Evolutionary conservation across 2,329 filamentous ascomycete species (phyloP).

Genomic region (Verticillium tricorpus): DNA sequence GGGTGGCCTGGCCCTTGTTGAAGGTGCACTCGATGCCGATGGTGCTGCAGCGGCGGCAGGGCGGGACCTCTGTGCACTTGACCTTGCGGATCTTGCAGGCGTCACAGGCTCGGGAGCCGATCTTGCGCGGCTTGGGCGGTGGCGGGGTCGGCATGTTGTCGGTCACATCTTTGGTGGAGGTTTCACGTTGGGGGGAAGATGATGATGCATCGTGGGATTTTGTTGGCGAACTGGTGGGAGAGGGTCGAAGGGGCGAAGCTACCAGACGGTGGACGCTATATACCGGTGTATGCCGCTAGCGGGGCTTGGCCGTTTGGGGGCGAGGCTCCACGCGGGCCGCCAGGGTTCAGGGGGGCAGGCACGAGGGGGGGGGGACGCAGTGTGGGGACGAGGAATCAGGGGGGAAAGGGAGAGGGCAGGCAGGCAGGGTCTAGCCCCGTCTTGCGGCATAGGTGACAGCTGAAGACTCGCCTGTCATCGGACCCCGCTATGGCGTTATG

Average conservation of each 20-base stretch:
- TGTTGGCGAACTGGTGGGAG: not conserved
- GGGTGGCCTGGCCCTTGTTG: slow-evolving; percentile 34
- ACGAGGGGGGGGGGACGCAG: not conserved
- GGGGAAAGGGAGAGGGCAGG: not conserved
- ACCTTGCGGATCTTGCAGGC: slow-evolving; percentile 50
- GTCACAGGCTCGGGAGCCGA: slow-evolving; percentile 41
- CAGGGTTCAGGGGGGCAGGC: not conserved
- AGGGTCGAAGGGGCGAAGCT: not conserved
- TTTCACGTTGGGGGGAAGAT: too few species aligned
- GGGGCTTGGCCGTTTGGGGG: not conserved
- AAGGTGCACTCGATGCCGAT: slow-evolving; percentile 47
- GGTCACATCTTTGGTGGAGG: not conserved
- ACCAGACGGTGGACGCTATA: not conserved
- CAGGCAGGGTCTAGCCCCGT: not conserved
- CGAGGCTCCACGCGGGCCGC: not conserved
- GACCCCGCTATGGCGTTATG: not conserved
- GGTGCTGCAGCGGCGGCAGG: slow-evolving; percentile 39
- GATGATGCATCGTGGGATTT: too few species aligned
- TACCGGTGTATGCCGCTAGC: not conserved
- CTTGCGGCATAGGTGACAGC: not conserved
- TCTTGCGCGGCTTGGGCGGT: slow-evolving; percentile 18
- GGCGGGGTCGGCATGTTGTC: slow-evolving; percentile 9
- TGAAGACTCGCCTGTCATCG: not conserved
- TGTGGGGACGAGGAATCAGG: not conserved
- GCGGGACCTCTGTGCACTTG: slow-evolving; percentile 41